Conservation (phyloP, 352 stramenopile species). For the Phytophthora pseudosyringae region DNA sequence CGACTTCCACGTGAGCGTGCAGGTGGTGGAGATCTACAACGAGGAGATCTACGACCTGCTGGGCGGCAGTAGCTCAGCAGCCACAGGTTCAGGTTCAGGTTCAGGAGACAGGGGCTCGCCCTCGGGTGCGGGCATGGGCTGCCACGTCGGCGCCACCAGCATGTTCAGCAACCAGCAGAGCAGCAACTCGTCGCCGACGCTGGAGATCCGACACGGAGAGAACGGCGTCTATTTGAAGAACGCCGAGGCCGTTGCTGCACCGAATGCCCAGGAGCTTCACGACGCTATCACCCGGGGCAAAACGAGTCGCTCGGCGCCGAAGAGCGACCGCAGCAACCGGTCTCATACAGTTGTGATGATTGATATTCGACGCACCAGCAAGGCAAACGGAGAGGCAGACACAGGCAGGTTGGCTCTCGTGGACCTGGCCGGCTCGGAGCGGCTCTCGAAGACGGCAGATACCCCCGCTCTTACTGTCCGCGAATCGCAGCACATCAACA, state of each 20-base stretch:
- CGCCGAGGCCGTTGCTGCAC: slow-evolving; percentile 47
- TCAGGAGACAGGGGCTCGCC: slow-evolving; percentile 33
- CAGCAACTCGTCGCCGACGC: slow-evolving; percentile 21
- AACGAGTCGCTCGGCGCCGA: slow-evolving; percentile 28
- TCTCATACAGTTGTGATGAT: slow-evolving; percentile 70
- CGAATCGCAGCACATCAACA: slow-evolving; percentile 85
- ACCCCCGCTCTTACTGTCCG: slow-evolving; percentile 46
- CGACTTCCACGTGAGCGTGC: slow-evolving; percentile 54
- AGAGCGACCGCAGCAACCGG: slow-evolving; percentile 55
- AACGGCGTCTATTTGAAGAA: slow-evolving; percentile 77
- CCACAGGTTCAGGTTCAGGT: slow-evolving; percentile 9
- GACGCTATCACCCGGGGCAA: slow-evolving; percentile 46
- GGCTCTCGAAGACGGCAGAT: slow-evolving; percentile 57
- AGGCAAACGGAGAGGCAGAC: slow-evolving; percentile 45
- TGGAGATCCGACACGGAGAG: slow-evolving; percentile 81
- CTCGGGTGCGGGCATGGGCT: slow-evolving; percentile 47
- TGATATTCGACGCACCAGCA: slow-evolving; percentile 59
- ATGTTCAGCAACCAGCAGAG: slow-evolving; percentile 34
- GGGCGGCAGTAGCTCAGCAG: slow-evolving; percentile 7
- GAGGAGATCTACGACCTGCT: slow-evolving; percentile 87
- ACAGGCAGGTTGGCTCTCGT: slow-evolving; percentile 68
- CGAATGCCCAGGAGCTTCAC: slow-evolving; percentile 45
- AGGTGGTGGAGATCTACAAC: slow-evolving; percentile 90
- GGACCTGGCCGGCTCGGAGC: slow-evolving; percentile 82
- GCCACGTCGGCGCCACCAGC: slow-evolving; percentile 47